Base-by-base conservation (phyloP, 768 basidiomycete genomes). In the Lentinula detonsa region DNA sequence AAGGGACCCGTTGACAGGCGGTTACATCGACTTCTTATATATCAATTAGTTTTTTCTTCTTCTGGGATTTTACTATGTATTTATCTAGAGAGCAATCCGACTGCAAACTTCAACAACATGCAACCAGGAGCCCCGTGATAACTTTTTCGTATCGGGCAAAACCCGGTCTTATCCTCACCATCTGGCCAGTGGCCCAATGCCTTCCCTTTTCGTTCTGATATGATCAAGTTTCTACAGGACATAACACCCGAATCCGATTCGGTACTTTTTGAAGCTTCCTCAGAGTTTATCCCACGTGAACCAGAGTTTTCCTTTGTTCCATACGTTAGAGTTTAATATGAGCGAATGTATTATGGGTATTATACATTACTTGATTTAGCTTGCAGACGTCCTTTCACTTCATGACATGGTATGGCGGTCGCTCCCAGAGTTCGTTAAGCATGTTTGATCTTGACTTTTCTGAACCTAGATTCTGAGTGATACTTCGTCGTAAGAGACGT, bases 401-500 rank as follows among this genome's bases (percentile, higher is more conserved):
- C 42, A 34, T 48, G 31, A 28, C 52, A 56, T 61, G 13, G 34
- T 46, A 59, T 45, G 46, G 43, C 1, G 57, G 57, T 50, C 57
- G 43, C 57, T 33, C 37, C 48, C 45, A 48, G 9, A 59, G 57
- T 59, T 59, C 31, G 15, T 10, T 39, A 15, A 59, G n/a, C 43
- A 23, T 23, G 1, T 18, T 42, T 45, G 28, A 43, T 21, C 39
- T 52, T 10, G 40, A 18, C 39, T 21, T 39, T 35, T 23, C 45
- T 21, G 42, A 42, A 43, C 23, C 28, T 40, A 40, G 34, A n/a
- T 46, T 28, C 45, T 57, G 46, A 34, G 48, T 34, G 59, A 65
- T n/a, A 84, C 68, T 64, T 68, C 65, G 6, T 54, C 18, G 50
- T 43, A 88, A 81, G 23, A 68, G 67, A 1, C 68, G 62, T 57